Percentiles rank a stretch among this genome's conserved stretches.
phyloP scores from a whole-genome alignment of 768 basidiomycete genomes.

The Leccinum variicolor region DNA sequence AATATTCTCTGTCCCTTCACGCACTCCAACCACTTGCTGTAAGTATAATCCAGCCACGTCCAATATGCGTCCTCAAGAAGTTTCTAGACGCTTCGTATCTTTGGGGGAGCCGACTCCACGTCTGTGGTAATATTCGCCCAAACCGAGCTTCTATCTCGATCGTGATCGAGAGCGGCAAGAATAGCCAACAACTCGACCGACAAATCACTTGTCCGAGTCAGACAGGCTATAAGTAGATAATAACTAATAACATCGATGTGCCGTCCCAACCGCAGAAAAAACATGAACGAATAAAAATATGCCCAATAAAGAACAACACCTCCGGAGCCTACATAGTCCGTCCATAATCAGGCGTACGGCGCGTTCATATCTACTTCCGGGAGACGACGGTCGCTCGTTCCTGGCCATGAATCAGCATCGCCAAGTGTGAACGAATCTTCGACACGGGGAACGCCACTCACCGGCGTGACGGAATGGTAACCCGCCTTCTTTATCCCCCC shows the following conservation, averaged over 20 bases:
- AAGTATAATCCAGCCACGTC: background rate
- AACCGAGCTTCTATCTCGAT: constrained; percentile 14
- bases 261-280: no score
- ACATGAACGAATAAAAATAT: background rate
- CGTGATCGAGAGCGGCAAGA: constrained; percentile 16
- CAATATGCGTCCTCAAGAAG: background rate
- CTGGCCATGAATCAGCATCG: constrained; percentile 5
- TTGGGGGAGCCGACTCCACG: background rate
- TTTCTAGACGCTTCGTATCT: background rate
- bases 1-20: background rate
- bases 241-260: background rate
- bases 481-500: constrained; percentile 22
- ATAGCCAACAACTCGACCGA: constrained; percentile 4
- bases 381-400: constrained; percentile 24
- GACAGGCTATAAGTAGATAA: background rate
- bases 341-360: constrained; percentile 15
- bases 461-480: constrained; percentile 17
- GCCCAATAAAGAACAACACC: background rate
- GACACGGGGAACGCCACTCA: constrained; percentile 1
- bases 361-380: constrained; percentile 17
- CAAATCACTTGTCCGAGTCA: background rate
- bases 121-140: constrained; percentile 5
- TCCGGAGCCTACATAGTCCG: background rate
- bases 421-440: background rate
- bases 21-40: background rate